These are phyloP conservation scores for Lachancea mirantina DNA, from an alignment of 805 yeast species.

Conservation along the genomic window DNA sequence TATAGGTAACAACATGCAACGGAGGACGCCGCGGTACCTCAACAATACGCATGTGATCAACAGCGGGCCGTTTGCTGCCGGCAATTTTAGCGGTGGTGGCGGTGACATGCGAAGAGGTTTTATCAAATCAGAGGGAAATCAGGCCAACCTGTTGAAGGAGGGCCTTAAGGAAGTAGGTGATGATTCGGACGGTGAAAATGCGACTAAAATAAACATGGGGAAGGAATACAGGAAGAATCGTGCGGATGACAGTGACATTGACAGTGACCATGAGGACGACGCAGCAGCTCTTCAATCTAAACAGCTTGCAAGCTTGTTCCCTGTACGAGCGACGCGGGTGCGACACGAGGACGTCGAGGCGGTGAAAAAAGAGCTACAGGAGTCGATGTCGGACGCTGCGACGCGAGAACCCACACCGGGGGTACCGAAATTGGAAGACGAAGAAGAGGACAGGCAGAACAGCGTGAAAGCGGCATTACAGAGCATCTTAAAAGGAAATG, in stretches of 20 bases:
- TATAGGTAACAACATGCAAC: conserved; percentile 17
- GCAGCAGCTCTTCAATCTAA: conserved; percentile 23
- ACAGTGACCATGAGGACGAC: conserved; percentile 18
- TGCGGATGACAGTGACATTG: conserved; percentile 16
- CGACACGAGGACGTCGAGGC: conserved; percentile 36
- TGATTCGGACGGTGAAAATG: conserved; percentile 21
- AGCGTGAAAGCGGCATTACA: conserved; percentile 13
- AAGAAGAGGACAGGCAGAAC: conserved; percentile 7
- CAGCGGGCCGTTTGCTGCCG: conserved; percentile 68
- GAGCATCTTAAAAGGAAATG: conserved; percentile 18
- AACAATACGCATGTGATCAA: conserved; percentile 54
- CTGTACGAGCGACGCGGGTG: conserved; percentile 59
- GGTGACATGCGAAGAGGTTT: conserved; percentile 21
- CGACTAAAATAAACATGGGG: conserved; percentile 54
- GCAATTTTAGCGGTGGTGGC: conserved; percentile 33
- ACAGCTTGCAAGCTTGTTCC: conserved; percentile 41
- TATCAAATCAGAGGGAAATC: conserved; percentile 16
- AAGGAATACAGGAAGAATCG: conserved; percentile 42
- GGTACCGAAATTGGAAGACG: conserved; percentile 19
- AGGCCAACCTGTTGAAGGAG: conserved; percentile 17
- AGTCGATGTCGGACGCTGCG: conserved; percentile 19
- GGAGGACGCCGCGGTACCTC: conserved; percentile 26
- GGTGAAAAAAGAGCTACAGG: conserved; percentile 29
- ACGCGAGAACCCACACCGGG: conserved; percentile 28
- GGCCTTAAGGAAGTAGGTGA: conserved; percentile 26